Conservation (phyloP, 2,329 filamentous ascomycete species). For the Clarireedia hainanense region DNA sequence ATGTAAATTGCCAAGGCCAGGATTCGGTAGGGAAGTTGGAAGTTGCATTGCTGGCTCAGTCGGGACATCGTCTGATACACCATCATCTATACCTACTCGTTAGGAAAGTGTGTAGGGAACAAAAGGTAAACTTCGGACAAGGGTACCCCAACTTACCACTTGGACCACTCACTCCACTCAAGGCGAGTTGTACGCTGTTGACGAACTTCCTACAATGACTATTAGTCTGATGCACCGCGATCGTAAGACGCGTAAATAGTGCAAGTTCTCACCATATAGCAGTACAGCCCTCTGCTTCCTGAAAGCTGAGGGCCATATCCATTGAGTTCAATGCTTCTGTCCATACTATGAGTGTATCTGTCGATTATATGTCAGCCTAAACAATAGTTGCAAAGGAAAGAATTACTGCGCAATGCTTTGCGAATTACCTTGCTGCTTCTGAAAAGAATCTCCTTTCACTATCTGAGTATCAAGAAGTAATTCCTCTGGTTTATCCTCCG, state of each 20-base stretch:
- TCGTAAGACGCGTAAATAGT: not conserved
- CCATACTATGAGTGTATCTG: constrained; percentile 97
- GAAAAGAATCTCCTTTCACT: constrained; percentile 88
- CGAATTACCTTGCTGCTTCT: constrained; percentile 85
- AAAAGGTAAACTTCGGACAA: not conserved
- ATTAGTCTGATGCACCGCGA: constrained; percentile 4
- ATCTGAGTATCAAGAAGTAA: constrained; percentile 85
- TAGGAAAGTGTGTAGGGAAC: not conserved
- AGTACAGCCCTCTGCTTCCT: constrained; percentile 90
- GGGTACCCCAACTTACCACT: not conserved
- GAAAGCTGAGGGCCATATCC: constrained; percentile 97
- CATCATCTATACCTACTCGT: constrained; percentile 54
- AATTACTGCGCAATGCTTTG: not conserved
- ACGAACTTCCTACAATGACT: constrained; percentile 71
- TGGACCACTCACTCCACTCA: constrained; percentile 61
- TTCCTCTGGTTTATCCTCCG: constrained; percentile 81
- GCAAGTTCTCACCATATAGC: constrained; percentile 67
- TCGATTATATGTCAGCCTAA: constrained; percentile 20
- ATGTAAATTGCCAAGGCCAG: constrained; percentile 71
- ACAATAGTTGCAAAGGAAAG: constrained; percentile 19
- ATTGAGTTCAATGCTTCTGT: constrained; percentile 76
- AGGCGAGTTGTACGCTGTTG: constrained; percentile 66
- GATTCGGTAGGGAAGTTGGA: constrained; percentile 65
- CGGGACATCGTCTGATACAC: constrained; percentile 74
- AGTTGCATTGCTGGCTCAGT: constrained; percentile 60